A percentile compares a stretch with the other conserved stretches of the same genome.
phyloP scores from a whole-genome alignment of 495 filamentous ascomycete species.

The Collariella sp. region DNA sequence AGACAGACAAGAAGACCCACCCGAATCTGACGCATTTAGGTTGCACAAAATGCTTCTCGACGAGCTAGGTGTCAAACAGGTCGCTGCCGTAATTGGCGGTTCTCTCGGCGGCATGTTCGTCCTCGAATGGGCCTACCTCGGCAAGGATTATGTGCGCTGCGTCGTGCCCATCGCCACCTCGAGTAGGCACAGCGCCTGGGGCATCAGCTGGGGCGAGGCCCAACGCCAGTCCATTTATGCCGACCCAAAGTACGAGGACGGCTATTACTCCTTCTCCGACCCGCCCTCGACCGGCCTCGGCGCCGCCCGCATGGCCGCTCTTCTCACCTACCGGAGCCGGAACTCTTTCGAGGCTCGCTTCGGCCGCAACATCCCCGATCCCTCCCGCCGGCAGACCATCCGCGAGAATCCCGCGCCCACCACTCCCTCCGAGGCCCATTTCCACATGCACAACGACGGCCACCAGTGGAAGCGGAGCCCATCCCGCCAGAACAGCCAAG shows the following conservation, averaged over 20 bases:
- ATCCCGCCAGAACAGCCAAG: constrained; percentile 26
- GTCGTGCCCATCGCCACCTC: constrained; percentile 95
- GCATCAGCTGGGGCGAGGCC: constrained; percentile 97
- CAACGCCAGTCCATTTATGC: constrained; percentile 97
- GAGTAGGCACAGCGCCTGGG: constrained; percentile 93
- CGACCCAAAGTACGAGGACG: constrained; percentile 96
- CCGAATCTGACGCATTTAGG: constrained; percentile 31
- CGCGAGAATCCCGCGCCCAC: constrained; percentile 53
- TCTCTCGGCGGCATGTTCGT: constrained; percentile 98
- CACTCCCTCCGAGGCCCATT: constrained; percentile 72
- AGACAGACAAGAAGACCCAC: too few species aligned
- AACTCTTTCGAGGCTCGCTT: constrained; percentile 96
- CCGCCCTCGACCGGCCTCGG: constrained; percentile 81
- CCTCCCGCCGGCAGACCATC: constrained; percentile 68
- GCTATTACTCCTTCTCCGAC: constrained; percentile 79
- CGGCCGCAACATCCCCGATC: constrained; percentile 84
- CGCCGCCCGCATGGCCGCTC: constrained; percentile 91
- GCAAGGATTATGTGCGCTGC: constrained; percentile 81
- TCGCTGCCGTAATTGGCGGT: constrained; percentile 89
- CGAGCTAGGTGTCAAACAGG: constrained; percentile 73
- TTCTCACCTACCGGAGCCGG: constrained; percentile 90
- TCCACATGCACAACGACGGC: constrained; percentile 92
- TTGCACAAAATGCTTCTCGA: constrained; percentile 89
- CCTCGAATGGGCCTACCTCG: constrained; percentile 93
- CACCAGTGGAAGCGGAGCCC: constrained; percentile 49